phyloP scores from a whole-genome alignment of 371 early-diverging fungal genomes.

The Coemansia sp. region DNA sequence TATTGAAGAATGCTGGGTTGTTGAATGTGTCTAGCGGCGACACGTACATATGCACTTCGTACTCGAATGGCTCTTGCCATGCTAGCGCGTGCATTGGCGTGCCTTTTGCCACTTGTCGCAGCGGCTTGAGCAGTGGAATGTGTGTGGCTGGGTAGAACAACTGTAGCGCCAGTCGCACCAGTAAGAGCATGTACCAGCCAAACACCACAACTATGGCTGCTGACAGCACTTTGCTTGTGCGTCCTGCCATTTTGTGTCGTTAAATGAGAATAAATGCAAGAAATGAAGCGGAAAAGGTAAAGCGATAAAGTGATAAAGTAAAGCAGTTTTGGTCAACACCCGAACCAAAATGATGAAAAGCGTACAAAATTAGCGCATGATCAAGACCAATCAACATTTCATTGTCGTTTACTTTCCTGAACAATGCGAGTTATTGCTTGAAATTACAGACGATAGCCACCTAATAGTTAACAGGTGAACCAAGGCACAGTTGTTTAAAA shows the following conservation, averaged over 20 bases:
- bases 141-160: slow-evolving; percentile 45
- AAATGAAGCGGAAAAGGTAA: not conserved
- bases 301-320: not conserved
- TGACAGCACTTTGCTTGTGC: slow-evolving; percentile 29
- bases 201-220: slow-evolving; percentile 23
- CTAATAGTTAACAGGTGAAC: too few relatives aligned
- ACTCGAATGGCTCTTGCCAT: slow-evolving; percentile 49
- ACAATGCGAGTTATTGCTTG: too few relatives aligned
- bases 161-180: slow-evolving; percentile 18
- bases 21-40: slow-evolving; percentile 21
- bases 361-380: not conserved
- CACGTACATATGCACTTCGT: slow-evolving; percentile 44
- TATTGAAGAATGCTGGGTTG: slow-evolving; percentile 21
- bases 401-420: too few relatives aligned
- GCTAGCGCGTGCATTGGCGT: slow-evolving; percentile 22
- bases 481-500: too few relatives aligned
- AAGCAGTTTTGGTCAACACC: not conserved
- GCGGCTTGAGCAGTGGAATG: slow-evolving; percentile 37
- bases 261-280: not conserved
- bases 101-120: slow-evolving; percentile 1
- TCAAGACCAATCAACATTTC: too few relatives aligned
- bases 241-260: slow-evolving; percentile 12
- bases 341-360: not conserved
- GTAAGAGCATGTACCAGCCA: slow-evolving; percentile 30
- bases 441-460: too few relatives aligned